A percentile compares a stretch with the other conserved stretches of the same genome.
phyloP scores from a whole-genome alignment of 2,329 filamentous ascomycete species.

The Graphilbum sp. region DNA sequence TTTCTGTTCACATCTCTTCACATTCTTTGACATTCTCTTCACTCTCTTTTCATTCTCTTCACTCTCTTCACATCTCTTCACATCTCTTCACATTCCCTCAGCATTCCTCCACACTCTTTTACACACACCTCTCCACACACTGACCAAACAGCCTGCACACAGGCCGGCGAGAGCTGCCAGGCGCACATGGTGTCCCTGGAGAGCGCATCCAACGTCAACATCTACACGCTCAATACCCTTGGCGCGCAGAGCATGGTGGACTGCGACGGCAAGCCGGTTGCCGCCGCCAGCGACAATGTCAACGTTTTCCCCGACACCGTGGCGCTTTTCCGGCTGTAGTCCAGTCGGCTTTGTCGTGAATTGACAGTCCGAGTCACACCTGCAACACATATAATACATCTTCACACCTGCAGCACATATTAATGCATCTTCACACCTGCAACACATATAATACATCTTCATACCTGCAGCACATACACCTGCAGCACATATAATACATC shows the following conservation, averaged over 20 bases:
- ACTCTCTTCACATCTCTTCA: not conserved
- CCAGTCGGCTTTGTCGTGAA: conserved; percentile 8
- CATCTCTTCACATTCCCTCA: not conserved
- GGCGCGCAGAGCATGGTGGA: conserved; percentile 24
- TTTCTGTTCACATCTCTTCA: too few species aligned
- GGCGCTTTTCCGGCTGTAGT: conserved; percentile 20
- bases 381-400: too few species aligned
- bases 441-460: too few species aligned
- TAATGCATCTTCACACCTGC: too few species aligned
- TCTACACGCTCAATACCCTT: conserved; percentile 30
- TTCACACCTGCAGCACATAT: too few species aligned
- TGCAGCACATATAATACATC: too few species aligned
- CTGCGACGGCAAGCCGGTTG: conserved; percentile 18
- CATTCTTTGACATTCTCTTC: not conserved
- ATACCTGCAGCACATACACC: too few species aligned
- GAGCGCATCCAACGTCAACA: conserved; percentile 15
- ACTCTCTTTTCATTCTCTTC: not conserved
- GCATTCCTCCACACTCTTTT: not conserved
- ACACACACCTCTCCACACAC: too few species aligned
- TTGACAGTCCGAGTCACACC: too few species aligned
- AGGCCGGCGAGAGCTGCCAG: conserved; percentile 28
- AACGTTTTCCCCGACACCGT: conserved; percentile 20
- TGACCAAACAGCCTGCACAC: conserved; percentile 21
- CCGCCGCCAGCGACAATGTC: conserved; percentile 20
- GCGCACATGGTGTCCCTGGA: conserved; percentile 22